Conservation (phyloP, 1,284 basidiomycete genomes). For the Marasmius fiardii region DNA sequence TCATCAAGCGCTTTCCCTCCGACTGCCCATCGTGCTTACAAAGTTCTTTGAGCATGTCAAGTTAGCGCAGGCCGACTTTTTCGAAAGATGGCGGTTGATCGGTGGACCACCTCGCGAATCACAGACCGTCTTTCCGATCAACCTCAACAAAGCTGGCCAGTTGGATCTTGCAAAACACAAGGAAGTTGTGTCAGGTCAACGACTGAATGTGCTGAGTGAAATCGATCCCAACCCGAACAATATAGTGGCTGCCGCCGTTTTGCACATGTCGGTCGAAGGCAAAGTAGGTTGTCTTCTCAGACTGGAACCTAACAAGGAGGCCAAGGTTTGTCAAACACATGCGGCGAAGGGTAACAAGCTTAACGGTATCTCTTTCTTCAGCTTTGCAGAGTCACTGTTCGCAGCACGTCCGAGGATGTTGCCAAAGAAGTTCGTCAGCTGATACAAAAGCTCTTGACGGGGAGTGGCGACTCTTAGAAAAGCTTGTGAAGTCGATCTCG, state of each 20-base stretch:
- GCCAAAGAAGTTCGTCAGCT: constrained; percentile 77
- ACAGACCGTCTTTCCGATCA: constrained; percentile 84
- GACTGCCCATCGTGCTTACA: constrained; percentile 83
- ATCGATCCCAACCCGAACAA: constrained; percentile 88
- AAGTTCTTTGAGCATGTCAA: constrained; percentile 95
- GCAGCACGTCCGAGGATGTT: constrained; percentile 94
- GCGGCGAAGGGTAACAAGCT: background rate
- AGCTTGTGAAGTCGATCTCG: too few relatives aligned
- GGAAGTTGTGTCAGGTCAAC: constrained; percentile 75
- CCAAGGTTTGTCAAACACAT: constrained; percentile 60
- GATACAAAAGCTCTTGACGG: constrained; percentile 46
- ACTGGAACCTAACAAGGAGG: constrained; percentile 92
- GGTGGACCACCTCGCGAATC: constrained; percentile 92
- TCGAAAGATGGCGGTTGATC: constrained; percentile 97
- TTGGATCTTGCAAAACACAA: constrained; percentile 74
- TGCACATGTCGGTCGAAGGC: constrained; percentile 84
- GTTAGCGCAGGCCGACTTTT: constrained; percentile 84
- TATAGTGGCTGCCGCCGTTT: constrained; percentile 87
- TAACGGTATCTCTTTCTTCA: constrained; percentile 27
- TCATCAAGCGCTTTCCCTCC: constrained; percentile 82
- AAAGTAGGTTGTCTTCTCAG: constrained; percentile 95
- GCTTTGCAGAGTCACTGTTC: constrained; percentile 91
- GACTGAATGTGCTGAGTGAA: constrained; percentile 73
- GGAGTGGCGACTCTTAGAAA: too few relatives aligned
- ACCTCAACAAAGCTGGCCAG: constrained; percentile 62